phyloP scores from a whole-genome alignment of 345 rosid genomes.

The Hevea brasiliensis region DNA sequence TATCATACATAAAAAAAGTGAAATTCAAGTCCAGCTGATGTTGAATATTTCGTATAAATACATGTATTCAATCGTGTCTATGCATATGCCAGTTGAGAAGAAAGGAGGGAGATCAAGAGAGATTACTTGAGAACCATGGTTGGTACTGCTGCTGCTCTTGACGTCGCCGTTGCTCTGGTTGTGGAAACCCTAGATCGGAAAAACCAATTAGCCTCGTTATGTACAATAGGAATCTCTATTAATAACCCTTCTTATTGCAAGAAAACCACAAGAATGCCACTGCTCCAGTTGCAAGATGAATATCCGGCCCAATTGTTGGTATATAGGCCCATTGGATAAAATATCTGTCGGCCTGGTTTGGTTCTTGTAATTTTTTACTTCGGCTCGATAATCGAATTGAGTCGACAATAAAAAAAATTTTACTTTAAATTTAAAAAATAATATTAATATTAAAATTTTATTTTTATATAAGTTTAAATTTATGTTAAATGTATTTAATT shows the following conservation, averaged over 20 bases:
- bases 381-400: too few relatives aligned
- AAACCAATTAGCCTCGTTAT: not conserved
- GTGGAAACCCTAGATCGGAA: conserved; percentile 15
- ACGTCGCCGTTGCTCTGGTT: not conserved
- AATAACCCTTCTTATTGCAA: not conserved
- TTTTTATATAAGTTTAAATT: too few relatives aligned
- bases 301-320: not conserved
- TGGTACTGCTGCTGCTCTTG: not conserved
- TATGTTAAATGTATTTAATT: too few relatives aligned
- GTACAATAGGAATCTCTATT: not conserved
- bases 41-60: not conserved
- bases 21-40: not conserved
- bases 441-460: too few relatives aligned
- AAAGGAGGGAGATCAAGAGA: not conserved
- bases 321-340: not conserved
- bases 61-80: too few relatives aligned
- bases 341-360: not conserved
- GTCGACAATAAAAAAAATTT: too few relatives aligned
- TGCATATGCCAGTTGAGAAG: not conserved
- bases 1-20: too few relatives aligned
- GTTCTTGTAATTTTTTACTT: not conserved
- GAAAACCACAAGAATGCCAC: conserved; percentile 3
- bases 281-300: accelerated
- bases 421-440: too few relatives aligned
- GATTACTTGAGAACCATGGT: conserved; percentile 31